These are phyloP conservation scores for Alopecurus myosuroides DNA, from an alignment of 176 grass and related monocot species.

Conservation along the genomic window DNA sequence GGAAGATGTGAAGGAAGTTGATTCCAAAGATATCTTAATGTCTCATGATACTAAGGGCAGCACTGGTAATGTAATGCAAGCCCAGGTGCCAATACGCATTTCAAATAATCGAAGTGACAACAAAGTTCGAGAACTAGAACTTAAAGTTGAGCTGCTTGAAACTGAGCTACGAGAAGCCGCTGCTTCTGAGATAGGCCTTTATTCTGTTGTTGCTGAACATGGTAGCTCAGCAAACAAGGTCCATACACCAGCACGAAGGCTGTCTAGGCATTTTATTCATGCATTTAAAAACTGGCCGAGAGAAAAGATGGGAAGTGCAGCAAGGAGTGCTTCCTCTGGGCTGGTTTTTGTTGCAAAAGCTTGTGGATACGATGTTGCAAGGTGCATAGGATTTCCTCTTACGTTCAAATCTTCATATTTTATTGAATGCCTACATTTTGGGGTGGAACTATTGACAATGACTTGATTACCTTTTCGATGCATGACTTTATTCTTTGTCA, in stretches of 20 bases:
- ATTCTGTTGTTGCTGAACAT: slow-evolving; percentile 85
- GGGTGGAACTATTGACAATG: not conserved
- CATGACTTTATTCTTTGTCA: not conserved
- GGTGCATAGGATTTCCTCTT: slow-evolving; percentile 43
- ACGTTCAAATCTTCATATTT: not conserved
- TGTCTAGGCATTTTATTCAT: slow-evolving; percentile 75
- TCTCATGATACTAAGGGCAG: slow-evolving; percentile 25
- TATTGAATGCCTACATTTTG: slow-evolving; percentile 3
- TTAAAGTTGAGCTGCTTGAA: slow-evolving; percentile 83
- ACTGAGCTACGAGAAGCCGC: slow-evolving; percentile 84
- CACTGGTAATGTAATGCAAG: slow-evolving; percentile 42
- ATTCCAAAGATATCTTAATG: slow-evolving; percentile 43
- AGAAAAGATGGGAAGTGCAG: slow-evolving; percentile 74
- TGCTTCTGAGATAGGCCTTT: slow-evolving; percentile 82
- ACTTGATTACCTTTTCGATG: not conserved
- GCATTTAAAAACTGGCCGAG: slow-evolving; percentile 62
- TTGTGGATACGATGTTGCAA: slow-evolving; percentile 93
- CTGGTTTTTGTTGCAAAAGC: slow-evolving; percentile 87
- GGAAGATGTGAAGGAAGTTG: slow-evolving; percentile 74
- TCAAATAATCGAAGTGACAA: slow-evolving; percentile 55
- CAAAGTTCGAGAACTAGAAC: slow-evolving; percentile 78
- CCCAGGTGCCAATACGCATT: slow-evolving; percentile 50
- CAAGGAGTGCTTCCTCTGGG: slow-evolving; percentile 83
- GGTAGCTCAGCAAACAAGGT: slow-evolving; percentile 93
- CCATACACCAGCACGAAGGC: slow-evolving; percentile 84